Conservation (phyloP, 306 rosid genomes). For the Ormosia emarginata region DNA sequence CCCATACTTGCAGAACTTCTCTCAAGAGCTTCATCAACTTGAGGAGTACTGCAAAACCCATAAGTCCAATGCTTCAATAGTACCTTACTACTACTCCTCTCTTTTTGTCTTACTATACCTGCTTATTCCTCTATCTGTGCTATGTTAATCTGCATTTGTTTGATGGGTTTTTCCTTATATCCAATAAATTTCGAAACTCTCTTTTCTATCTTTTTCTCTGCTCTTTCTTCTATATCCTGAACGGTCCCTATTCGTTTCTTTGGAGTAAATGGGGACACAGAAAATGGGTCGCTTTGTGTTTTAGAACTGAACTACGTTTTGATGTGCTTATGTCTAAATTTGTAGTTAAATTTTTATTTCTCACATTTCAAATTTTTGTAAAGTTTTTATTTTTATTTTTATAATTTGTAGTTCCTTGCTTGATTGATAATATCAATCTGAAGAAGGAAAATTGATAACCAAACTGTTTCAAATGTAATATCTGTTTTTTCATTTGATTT, state of each 20-base stretch:
- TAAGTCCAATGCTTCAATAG: conserved; percentile 62
- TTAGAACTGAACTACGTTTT: not conserved
- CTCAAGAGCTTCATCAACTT: conserved; percentile 72
- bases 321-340: not conserved
- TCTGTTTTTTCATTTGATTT: not conserved
- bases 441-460: not conserved
- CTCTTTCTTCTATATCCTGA: not conserved
- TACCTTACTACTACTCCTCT: conserved; percentile 17
- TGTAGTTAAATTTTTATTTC: not conserved
- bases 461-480: not conserved
- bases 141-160: conserved; percentile 35
- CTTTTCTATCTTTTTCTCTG: not conserved
- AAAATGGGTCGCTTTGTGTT: conserved; percentile 3
- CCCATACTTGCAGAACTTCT: conserved; percentile 62
- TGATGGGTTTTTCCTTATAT: conserved; percentile 12
- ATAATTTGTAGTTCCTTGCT: not conserved
- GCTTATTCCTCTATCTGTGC: conserved; percentile 9
- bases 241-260: not conserved
- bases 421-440: conserved; percentile 16
- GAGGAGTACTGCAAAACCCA: conserved; percentile 76
- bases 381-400: not conserved
- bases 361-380: not conserved
- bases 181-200: conserved; percentile 2
- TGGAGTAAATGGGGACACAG: conserved; percentile 21
- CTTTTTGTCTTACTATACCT: not conserved